These are phyloP conservation scores for Agaricus subrufescens DNA, from an alignment of 768 basidiomycete genomes.

Conservation along the genomic window DNA sequence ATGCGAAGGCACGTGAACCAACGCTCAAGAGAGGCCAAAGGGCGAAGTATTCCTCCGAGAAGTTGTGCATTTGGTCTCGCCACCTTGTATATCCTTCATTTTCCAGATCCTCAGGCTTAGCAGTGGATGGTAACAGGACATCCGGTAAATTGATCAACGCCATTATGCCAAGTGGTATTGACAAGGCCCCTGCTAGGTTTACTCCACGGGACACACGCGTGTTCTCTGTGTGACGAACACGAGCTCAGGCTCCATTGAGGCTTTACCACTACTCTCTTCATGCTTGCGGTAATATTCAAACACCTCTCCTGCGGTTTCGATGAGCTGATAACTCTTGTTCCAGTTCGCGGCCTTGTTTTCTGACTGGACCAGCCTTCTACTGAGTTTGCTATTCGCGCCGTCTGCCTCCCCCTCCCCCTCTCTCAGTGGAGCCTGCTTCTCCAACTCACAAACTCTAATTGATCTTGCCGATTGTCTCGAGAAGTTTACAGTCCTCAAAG, in stretches of 20 bases:
- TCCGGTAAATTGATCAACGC: too few relatives aligned
- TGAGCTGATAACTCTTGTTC: background rate
- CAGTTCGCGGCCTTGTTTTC: background rate
- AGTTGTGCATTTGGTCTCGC: too few relatives aligned
- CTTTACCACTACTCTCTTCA: background rate
- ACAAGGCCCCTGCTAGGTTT: background rate
- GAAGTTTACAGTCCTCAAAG: conserved; percentile 23
- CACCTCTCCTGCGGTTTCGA: background rate
- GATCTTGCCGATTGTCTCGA: conserved; percentile 23
- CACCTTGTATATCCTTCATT: too few relatives aligned
- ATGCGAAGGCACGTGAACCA: too few relatives aligned
- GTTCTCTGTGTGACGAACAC: background rate
- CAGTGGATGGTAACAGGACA: too few relatives aligned
- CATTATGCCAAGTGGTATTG: too few relatives aligned
- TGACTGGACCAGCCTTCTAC: background rate
- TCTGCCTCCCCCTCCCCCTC: background rate
- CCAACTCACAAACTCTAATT: background rate
- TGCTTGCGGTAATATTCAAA: background rate
- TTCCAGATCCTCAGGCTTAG: too few relatives aligned
- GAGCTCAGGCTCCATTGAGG: background rate
- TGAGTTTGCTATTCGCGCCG: background rate
- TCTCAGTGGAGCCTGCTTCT: background rate
- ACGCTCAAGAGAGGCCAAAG: too few relatives aligned
- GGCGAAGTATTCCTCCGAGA: too few relatives aligned
- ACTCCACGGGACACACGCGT: background rate